Base-by-base conservation (phyloP, 2,329 filamentous ascomycete genomes). In the Harringtonia lauricola region DNA sequence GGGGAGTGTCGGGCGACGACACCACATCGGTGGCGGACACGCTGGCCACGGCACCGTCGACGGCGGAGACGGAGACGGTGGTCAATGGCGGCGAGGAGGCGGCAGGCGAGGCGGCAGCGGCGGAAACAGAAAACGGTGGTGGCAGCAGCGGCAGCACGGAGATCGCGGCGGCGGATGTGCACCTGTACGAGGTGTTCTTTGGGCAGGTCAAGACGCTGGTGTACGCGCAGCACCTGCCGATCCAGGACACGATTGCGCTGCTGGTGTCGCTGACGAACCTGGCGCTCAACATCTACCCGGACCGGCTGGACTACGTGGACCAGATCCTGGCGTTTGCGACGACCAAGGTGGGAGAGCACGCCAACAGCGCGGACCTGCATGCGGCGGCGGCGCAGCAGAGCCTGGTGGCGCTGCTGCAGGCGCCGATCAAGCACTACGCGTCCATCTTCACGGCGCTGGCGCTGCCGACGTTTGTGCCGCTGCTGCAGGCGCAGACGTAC, bases 381-480 rank as follows among this genome's bases (percentile, higher is more conserved):
- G 90, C 89, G 4, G 76, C 82, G 46, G 77, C 81, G 6, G 85
- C 88, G 10, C 94, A 98, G 65, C 82, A 88, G 53, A 94, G 87
- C 54, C 79, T 98, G 36, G 74, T 96, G 47, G 85, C 83, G 42
- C 79, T 98, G 19, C 76, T 98, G n/a, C 82, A 92, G 53, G 87
- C 87, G 8, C 92, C 92, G 0, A 76, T 96, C 48, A 84, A 87
- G 61, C 80, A 86, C 50, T 98, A 98, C 60, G 75, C 83, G 44
- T 96, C 90, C 6, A 81, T 96, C 35, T 98, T 98, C 58, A 98
- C 92, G n/a, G 90, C 92, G 1, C 69, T 98, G 24, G 85, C 92
- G 13, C 74, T 98, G 46, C 92, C 92, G 1, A 90, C 84, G 50
- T 98, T 94, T 57, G 80, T 96, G 39, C 86, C 90, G 30, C 76